A percentile compares a stretch with the other conserved stretches of the same genome.
These are phyloP conservation scores for Ogataea trehaloabstinens DNA, from an alignment of 805 yeast species.

Conservation along the genomic window DNA sequence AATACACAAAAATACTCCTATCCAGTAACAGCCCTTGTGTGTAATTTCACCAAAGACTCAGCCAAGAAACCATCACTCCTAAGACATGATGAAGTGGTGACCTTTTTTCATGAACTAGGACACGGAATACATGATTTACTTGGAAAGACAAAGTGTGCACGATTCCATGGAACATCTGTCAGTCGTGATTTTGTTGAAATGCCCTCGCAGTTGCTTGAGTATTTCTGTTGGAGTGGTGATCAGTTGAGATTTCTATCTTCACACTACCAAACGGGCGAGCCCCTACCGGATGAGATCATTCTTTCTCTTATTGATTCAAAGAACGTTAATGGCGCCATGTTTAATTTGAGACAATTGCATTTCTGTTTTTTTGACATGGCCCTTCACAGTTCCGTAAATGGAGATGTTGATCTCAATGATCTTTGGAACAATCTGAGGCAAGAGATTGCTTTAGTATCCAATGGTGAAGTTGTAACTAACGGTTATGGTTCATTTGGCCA, in stretches of 20 bases:
- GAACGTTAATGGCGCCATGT: constrained; percentile 73
- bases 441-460: constrained; percentile 56
- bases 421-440: constrained; percentile 68
- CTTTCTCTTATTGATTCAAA: constrained; percentile 61
- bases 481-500: constrained; percentile 82
- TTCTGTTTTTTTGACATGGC: constrained; percentile 77
- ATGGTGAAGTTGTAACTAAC: constrained; percentile 53
- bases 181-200: constrained; percentile 89
- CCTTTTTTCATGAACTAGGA: constrained; percentile 87
- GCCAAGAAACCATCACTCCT: constrained; percentile 68
- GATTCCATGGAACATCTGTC: constrained; percentile 76
- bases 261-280: constrained; percentile 58
- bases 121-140: constrained; percentile 83
- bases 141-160: constrained; percentile 60
- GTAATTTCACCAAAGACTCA: constrained; percentile 80
- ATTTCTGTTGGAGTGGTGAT: constrained; percentile 77
- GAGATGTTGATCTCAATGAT: constrained; percentile 49
- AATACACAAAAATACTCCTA: constrained; percentile 47
- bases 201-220: constrained; percentile 87
- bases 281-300: constrained; percentile 55
- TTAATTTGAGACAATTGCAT: constrained; percentile 71
- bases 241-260: constrained; percentile 58
- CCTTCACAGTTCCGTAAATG: constrained; percentile 51
- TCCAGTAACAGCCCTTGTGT: constrained; percentile 77
- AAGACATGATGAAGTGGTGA: constrained; percentile 74